phyloP scores from a whole-genome alignment of 139 green algal species.

The Chlamydomonas sp. region DNA sequence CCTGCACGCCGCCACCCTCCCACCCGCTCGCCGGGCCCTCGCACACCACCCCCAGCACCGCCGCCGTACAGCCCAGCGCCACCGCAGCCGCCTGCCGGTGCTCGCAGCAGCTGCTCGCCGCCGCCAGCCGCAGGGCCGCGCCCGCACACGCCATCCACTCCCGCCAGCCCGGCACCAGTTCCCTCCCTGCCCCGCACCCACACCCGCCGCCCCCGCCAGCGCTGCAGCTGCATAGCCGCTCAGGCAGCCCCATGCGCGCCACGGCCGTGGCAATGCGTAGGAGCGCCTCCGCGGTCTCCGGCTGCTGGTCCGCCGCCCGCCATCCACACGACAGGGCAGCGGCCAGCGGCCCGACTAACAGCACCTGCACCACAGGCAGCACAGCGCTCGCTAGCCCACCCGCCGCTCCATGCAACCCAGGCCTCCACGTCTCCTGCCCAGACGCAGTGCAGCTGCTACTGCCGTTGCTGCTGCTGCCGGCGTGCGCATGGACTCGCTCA shows the following conservation, averaged over 20 bases:
- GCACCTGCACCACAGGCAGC: not conserved
- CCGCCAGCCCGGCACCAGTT: not conserved
- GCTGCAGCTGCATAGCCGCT: not conserved
- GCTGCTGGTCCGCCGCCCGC: conserved; percentile 8
- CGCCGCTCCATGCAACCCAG: not conserved
- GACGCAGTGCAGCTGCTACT: not conserved
- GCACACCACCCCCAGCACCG: conserved; percentile 23
- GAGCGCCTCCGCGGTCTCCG: conserved; percentile 14
- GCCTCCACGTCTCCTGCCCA: not conserved
- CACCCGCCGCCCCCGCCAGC: not conserved
- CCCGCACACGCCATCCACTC: not conserved
- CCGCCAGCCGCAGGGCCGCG: conserved; percentile 33
- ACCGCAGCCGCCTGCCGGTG: conserved; percentile 23
- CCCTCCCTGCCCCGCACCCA: not conserved
- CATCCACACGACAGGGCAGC: not conserved
- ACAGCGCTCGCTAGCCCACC: not conserved
- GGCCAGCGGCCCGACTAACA: not conserved
- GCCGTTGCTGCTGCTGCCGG: not conserved
- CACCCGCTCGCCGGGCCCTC: not conserved
- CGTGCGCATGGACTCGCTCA: not conserved
- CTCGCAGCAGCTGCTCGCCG: conserved; percentile 31
- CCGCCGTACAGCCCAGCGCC: conserved; percentile 26
- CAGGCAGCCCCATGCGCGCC: conserved; percentile 12
- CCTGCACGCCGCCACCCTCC: not conserved
- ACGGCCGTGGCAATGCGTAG: conserved; percentile 1